Evolutionary conservation across 2,329 filamentous ascomycete species (phyloP), one percentile per base, ranked within the genome.

Genomic region (Lecanicillium sp.): DNA sequence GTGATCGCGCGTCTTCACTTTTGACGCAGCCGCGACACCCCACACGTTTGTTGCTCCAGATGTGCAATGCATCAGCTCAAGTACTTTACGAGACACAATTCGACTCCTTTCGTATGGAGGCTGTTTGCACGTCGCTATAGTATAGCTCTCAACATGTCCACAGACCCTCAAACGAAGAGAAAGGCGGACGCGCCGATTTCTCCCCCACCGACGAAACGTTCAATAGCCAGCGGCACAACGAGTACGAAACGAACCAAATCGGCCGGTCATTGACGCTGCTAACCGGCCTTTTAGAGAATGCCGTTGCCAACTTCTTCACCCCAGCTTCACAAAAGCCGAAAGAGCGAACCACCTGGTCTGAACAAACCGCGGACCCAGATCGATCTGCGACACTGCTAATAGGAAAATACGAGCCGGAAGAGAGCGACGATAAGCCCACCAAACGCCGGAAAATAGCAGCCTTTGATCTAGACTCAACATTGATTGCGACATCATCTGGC

Each of bases 281-380:
- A 41, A 55, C 37, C 28, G 27, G 35, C 32, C 29, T 18, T 9
- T 4, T 47, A 85, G 82, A 78, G 56, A 77, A 62, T 43, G 78
- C 83, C 2, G 78, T 94, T 2, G 75, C 84, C 15, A 86, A 75
- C 38, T 96, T 96, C 67, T 96, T 96, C 62, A 94, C 81, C 0
- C 89, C 89, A 0, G 57, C 73, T 0, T 95, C 88, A 0, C 78
- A 95, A 57, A 95, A 94, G 57, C 78, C 83, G 22, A 85, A 85
- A 12, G 81, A 89, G 35, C 76, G 75, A 41, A 78, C 85, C 36
- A 66, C 62, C 9, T 96, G 92, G 86, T 58, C 69, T 68, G 62
- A 83, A 74, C 57, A 81, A 67, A 55, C 83, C 3, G 63, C 67
- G 0, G 52, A 64, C 34, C 63, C 71, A 7, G 63, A 70, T 38